Base-by-base conservation (phyloP, 2,329 filamentous ascomycete species). In the Lachnellula suecica region DNA sequence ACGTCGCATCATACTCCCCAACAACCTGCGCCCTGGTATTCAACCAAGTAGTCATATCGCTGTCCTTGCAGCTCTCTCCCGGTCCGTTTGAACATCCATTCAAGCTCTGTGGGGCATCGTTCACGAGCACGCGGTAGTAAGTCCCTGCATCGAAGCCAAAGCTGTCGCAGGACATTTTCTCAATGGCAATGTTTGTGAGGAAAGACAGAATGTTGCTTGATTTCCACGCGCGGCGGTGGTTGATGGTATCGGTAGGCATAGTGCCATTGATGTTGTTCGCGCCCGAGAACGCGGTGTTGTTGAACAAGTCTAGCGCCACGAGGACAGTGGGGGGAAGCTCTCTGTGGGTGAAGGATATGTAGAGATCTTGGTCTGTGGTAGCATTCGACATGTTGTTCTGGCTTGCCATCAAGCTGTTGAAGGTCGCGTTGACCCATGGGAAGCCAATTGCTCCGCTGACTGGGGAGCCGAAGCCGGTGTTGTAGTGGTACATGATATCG, bases 341-440 rank as follows among this genome's bases (percentile, higher is more conserved):
- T 44, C 78, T 73, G 61, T 82, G 77, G 1, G 78, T 78, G 70
- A 82, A 81, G 1, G 75, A 79, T 41, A 80, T 70, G 63, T 78
- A 80, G 22, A 82, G 67, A 58, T 80, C 77, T 60, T 81, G 76
- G 13, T 65, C 61, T 0, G 52, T 52, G 2, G 59, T 59, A 13
- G 67, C 62, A 23, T 68, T 66, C 4, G 68, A 66, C 4, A 63
- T 61, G 50, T 67, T 69, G 31, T 63, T 63, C 24, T 63, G 61
- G 2, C 44, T 38, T 1, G 44, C 20, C 53, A 70, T 64, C 22
- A 74, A 64, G 1, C 71, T 66, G 24, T 68, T 65, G n/a, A 76
- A 67, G 2, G 73, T 78, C 17, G 74, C 76, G 52, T 81, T 79
- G 4, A 79, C 60, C 77, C 79, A 81, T 0, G 78, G 78, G 54